phyloP scores from a whole-genome alignment of 805 yeast genomes.

The Teunomyces panamensis region DNA sequence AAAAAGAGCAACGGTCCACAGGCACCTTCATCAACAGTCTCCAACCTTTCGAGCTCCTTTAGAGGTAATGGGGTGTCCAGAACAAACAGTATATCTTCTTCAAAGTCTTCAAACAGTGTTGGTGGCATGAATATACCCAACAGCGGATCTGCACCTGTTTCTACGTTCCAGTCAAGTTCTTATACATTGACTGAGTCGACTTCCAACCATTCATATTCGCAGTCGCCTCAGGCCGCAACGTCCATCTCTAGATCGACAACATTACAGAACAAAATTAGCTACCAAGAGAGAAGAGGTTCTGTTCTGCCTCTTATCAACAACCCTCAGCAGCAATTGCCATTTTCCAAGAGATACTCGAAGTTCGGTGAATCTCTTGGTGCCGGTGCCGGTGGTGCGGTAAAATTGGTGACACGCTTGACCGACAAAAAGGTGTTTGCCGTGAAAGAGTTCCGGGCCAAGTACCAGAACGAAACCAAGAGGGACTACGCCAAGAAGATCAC shows the following conservation, averaged over 20 bases:
- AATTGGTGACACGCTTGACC: constrained; percentile 60
- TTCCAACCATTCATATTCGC: constrained; percentile 34
- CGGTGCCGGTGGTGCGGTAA: constrained; percentile 93
- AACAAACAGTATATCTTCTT: constrained; percentile 1
- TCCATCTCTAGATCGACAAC: constrained; percentile 30
- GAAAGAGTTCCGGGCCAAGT: constrained; percentile 81
- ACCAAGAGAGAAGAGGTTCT: constrained; percentile 36
- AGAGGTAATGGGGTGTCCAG: constrained; percentile 12
- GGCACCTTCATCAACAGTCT: constrained; percentile 16
- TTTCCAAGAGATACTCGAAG: constrained; percentile 73
- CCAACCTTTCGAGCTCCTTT: constrained; percentile 22
- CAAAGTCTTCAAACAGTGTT: constrained; percentile 3
- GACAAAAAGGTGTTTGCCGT: constrained; percentile 84
- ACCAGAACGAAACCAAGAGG: constrained; percentile 68
- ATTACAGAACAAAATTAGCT: constrained; percentile 27
- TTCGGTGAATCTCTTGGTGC: constrained; percentile 88
- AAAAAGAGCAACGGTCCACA: constrained; percentile 36
- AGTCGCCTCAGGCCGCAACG: constrained; percentile 27
- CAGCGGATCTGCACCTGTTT: constrained; percentile 11
- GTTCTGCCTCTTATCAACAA: constrained; percentile 25
- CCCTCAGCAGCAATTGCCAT: constrained; percentile 42
- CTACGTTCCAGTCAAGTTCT: neutral
- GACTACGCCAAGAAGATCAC: constrained; percentile 92
- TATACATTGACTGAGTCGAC: constrained; percentile 21
- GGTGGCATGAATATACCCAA: constrained; percentile 5